phyloP scores from a whole-genome alignment of 768 basidiomycete species.

The Mycena kentingensis region DNA sequence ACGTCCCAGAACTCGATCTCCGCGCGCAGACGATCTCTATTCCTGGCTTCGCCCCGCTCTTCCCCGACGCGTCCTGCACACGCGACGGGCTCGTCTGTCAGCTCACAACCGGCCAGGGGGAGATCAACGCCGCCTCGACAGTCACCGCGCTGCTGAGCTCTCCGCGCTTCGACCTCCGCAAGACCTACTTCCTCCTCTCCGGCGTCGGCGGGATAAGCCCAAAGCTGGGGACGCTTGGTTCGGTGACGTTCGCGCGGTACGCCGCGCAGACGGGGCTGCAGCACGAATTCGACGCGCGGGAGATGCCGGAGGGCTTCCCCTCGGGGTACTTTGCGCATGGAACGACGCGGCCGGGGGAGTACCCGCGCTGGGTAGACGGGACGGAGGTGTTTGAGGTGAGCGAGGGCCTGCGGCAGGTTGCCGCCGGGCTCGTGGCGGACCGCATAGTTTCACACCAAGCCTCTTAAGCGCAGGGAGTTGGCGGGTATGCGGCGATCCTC shows the following conservation, averaged over 20 bases:
- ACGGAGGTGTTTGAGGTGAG: conserved; percentile 48
- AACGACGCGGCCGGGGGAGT: conserved; percentile 28
- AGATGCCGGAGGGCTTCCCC: conserved; percentile 35
- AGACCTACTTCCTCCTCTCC: conserved; percentile 44
- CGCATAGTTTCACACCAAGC: too few species aligned
- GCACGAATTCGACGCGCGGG: conserved; percentile 44
- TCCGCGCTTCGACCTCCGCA: conserved; percentile 36
- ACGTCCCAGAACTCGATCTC: conserved; percentile 22
- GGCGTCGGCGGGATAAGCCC: conserved; percentile 45
- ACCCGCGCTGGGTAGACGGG: conserved; percentile 36
- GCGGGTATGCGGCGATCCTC: too few species aligned
- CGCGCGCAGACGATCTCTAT: conserved; percentile 38
- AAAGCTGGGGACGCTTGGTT: conserved; percentile 37
- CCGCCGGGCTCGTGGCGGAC: too few species aligned
- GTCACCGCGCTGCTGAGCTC: conserved; percentile 35
- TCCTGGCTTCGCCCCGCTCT: conserved; percentile 40
- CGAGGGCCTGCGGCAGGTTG: conserved; percentile 38
- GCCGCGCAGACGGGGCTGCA: conserved; percentile 39
- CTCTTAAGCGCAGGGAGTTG: too few species aligned
- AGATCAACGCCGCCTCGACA: conserved; percentile 45
- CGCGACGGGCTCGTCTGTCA: conserved; percentile 36
- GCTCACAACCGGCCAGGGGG: conserved; percentile 37
- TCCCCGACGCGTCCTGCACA: conserved; percentile 40
- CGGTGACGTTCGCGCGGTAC: conserved; percentile 40
- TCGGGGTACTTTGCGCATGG: conserved; percentile 41